Conservation (phyloP, 2,329 filamentous ascomycete species). For the Cladophialophora psammophila region DNA sequence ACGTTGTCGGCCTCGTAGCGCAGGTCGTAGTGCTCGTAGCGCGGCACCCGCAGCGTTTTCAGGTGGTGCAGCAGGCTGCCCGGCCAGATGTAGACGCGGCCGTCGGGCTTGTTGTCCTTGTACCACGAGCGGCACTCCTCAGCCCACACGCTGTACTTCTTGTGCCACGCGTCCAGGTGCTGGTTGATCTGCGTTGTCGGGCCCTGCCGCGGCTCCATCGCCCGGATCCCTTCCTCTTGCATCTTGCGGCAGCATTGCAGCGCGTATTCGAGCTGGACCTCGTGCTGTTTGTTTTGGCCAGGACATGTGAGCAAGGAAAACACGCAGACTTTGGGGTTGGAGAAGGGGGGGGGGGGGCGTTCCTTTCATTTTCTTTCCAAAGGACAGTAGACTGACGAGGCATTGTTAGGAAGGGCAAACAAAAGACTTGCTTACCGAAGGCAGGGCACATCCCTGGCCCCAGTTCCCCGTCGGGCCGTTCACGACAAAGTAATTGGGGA, state of each 20-base stretch:
- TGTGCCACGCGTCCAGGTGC: conserved; percentile 37
- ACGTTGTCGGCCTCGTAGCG: conserved; percentile 48
- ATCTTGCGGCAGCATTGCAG: conserved; percentile 45
- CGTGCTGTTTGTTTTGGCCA: conserved; percentile 29
- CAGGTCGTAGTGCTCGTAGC: conserved; percentile 48
- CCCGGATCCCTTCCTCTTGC: conserved; percentile 43
- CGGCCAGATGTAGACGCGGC: conserved; percentile 31
- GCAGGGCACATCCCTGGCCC: conserved; percentile 43
- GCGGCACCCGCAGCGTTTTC: conserved; percentile 47
- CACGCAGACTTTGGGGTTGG: no score
- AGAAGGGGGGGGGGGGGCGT: no score
- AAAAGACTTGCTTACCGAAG: conserved; percentile 25
- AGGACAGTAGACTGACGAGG: not conserved
- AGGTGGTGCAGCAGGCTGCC: conserved; percentile 32
- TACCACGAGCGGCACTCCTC: conserved; percentile 43
- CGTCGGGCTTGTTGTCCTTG: conserved; percentile 37
- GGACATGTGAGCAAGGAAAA: not conserved
- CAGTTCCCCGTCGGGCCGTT: conserved; percentile 43
- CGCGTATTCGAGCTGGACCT: conserved; percentile 39
- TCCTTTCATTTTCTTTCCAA: not conserved
- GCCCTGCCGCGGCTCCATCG: conserved; percentile 36
- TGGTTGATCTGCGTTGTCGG: conserved; percentile 38
- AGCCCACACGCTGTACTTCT: conserved; percentile 41
- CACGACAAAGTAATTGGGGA: conserved; percentile 52
- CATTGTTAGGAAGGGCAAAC: not conserved